Conservation (phyloP, 2,329 filamentous ascomycete genomes). For the Penicillium sp. region DNA sequence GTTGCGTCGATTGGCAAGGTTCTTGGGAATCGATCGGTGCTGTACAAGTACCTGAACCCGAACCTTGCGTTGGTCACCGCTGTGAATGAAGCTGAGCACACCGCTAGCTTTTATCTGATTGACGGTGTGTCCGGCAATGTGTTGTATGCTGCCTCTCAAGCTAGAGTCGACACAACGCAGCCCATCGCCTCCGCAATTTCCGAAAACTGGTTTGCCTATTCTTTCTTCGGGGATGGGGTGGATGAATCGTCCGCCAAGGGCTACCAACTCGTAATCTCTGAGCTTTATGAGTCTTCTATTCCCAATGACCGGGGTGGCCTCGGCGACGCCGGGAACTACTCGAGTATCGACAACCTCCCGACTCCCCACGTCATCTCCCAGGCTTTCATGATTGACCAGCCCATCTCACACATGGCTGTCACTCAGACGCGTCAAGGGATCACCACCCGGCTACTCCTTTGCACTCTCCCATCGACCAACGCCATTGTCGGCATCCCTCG, state of each 20-base stretch:
- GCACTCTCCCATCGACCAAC: constrained; percentile 65
- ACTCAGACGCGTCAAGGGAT: constrained; percentile 91
- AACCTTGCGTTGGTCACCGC: constrained; percentile 75
- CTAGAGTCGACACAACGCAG: constrained; percentile 66
- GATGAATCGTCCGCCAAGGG: constrained; percentile 59
- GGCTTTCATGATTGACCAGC: constrained; percentile 70
- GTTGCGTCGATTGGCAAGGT: constrained; percentile 94
- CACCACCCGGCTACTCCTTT: constrained; percentile 73
- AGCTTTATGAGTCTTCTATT: constrained; percentile 80
- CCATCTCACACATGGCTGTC: constrained; percentile 73
- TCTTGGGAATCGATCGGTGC: constrained; percentile 81
- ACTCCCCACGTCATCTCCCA: constrained; percentile 73
- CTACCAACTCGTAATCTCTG: constrained; percentile 76
- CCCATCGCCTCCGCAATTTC: constrained; percentile 71
- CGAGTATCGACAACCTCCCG: constrained; percentile 51
- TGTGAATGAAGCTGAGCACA: constrained; percentile 49
- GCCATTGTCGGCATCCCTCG: constrained; percentile 75
- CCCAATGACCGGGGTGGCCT: constrained; percentile 81
- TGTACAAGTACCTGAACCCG: constrained; percentile 94
- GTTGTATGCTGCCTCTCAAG: constrained; percentile 64
- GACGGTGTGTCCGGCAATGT: constrained; percentile 81
- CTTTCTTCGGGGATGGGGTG: constrained; percentile 57
- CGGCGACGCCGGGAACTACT: constrained; percentile 64
- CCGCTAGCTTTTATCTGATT: constrained; percentile 69
- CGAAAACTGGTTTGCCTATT: constrained; percentile 94